phyloP scores from a whole-genome alignment of 2,329 filamentous ascomycete genomes.

The Phaeomoniella chlamydospora region DNA sequence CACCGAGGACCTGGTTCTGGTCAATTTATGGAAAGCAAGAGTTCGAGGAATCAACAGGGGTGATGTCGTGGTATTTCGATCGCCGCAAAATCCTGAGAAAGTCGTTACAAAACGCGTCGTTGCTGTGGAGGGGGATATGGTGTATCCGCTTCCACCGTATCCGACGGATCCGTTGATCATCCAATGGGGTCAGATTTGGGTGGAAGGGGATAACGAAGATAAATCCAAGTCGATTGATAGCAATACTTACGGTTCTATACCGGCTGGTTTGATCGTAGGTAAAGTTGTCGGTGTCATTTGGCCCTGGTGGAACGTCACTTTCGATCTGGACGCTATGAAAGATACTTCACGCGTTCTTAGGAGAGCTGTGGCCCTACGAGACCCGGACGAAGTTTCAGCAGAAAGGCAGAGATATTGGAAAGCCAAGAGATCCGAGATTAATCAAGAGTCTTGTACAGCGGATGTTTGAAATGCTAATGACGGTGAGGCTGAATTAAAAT shows the following conservation, averaged over 20 bases:
- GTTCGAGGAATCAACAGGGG: slow-evolving; percentile 48
- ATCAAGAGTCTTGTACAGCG: not conserved
- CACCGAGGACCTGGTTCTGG: slow-evolving; percentile 35
- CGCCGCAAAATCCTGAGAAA: slow-evolving; percentile 12
- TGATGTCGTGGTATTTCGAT: slow-evolving; percentile 56
- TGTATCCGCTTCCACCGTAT: slow-evolving; percentile 51
- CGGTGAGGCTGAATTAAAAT: not conserved
- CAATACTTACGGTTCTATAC: slow-evolving; percentile 78
- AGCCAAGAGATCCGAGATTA: not conserved
- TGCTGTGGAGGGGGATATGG: slow-evolving; percentile 63
- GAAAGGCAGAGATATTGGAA: slow-evolving; percentile 1
- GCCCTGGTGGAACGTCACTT: slow-evolving; percentile 28
- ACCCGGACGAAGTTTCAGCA: not conserved
- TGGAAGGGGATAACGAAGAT: slow-evolving; percentile 70
- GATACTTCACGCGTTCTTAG: not conserved
- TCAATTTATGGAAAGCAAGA: slow-evolving; percentile 45
- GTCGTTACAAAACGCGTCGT: slow-evolving; percentile 71
- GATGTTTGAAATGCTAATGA: not conserved
- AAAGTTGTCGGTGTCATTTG: slow-evolving; percentile 58
- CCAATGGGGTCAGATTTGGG: slow-evolving; percentile 79
- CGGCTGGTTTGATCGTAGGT: slow-evolving; percentile 59
- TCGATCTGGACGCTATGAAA: not conserved
- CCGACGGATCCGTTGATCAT: slow-evolving; percentile 43
- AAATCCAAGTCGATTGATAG: slow-evolving; percentile 62
- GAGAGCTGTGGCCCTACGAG: not conserved